Conservation (phyloP, 2,329 filamentous ascomycete species). For the Aspergillus fischeri region DNA sequence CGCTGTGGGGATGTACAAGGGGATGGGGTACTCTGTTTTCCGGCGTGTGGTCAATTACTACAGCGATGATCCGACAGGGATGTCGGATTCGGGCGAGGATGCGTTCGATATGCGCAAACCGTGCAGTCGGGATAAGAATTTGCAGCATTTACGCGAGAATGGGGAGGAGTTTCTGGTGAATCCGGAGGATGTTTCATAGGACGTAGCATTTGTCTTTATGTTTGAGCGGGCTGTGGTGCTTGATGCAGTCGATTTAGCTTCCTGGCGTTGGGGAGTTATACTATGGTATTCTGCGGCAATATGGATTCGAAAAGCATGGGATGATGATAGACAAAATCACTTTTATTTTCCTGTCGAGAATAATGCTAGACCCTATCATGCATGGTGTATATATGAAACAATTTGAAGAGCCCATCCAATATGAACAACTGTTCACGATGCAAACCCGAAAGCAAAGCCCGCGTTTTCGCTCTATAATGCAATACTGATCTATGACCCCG, state of each 20-base stretch:
- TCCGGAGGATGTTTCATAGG: slow-evolving; percentile 72
- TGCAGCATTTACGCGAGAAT: slow-evolving; percentile 72
- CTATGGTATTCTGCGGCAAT: neutral
- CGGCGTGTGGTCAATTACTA: slow-evolving; percentile 89
- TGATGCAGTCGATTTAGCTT: slow-evolving; percentile 6
- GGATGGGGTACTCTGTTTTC: slow-evolving; percentile 88
- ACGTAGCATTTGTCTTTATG: neutral
- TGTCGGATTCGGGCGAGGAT: slow-evolving; percentile 63
- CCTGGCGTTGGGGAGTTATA: slow-evolving; percentile 11
- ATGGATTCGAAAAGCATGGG: neutral
- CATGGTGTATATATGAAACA: neutral
- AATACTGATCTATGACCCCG: neutral
- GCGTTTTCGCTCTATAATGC: neutral
- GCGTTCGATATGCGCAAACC: slow-evolving; percentile 97
- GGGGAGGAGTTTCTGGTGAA: slow-evolving; percentile 74
- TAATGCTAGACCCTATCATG: neutral
- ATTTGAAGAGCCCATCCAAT: neutral
- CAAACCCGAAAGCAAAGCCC: neutral
- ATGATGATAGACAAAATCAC: neutral
- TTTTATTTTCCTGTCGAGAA: neutral
- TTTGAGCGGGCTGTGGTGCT: neutral
- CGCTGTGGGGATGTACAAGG: slow-evolving; percentile 83
- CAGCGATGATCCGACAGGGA: slow-evolving; percentile 70
- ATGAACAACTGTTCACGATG: neutral
- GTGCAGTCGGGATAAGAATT: slow-evolving; percentile 71